Conservation (phyloP, 2,329 filamentous ascomycete genomes). For the Ceratocystiopsis sp. region DNA sequence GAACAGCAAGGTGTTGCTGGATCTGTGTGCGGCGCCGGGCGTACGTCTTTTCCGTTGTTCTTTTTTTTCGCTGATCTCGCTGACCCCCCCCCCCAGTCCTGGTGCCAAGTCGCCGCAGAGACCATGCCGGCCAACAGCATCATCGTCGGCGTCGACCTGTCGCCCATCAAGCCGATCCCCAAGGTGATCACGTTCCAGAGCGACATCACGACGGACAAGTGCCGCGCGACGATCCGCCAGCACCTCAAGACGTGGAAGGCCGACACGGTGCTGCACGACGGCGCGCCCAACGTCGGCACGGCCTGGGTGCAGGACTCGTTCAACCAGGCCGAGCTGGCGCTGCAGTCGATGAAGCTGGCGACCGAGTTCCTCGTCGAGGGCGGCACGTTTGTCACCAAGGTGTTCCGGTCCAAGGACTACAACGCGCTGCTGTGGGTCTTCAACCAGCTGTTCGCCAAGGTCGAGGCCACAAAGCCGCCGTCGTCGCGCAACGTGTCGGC, state of each 20-base stretch:
- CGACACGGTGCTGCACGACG: constrained; percentile 89
- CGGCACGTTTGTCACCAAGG: constrained; percentile 91
- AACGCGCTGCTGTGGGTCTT: constrained; percentile 93
- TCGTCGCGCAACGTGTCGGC: constrained; percentile 92
- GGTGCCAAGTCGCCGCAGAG: constrained; percentile 93
- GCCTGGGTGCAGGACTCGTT: constrained; percentile 98
- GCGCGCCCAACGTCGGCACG: constrained; percentile 93
- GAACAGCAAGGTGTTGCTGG: constrained; percentile 87
- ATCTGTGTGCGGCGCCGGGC: constrained; percentile 93
- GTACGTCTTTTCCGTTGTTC: constrained; percentile 22
- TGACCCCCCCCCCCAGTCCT: constrained; percentile 39
- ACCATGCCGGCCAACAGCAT: constrained; percentile 81
- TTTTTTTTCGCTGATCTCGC: constrained; percentile 12
- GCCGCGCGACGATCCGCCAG: constrained; percentile 69
- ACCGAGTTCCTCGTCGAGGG: constrained; percentile 83
- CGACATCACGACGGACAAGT: constrained; percentile 96
- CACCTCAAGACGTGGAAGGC: constrained; percentile 95
- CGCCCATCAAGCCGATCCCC: constrained; percentile 91
- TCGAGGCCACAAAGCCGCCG: constrained; percentile 94
- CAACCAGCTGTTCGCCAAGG: constrained; percentile 87
- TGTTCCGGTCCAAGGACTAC: constrained; percentile 95
- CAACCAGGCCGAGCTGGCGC: constrained; percentile 82
- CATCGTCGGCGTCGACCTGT: constrained; percentile 85
- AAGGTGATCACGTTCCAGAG: constrained; percentile 89
- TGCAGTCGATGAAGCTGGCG: constrained; percentile 83